Evolutionary conservation across 1,139 yeast species (phyloP), one percentile per base, ranked within the genome.

Genomic region (Blastobotrys apis): DNA sequence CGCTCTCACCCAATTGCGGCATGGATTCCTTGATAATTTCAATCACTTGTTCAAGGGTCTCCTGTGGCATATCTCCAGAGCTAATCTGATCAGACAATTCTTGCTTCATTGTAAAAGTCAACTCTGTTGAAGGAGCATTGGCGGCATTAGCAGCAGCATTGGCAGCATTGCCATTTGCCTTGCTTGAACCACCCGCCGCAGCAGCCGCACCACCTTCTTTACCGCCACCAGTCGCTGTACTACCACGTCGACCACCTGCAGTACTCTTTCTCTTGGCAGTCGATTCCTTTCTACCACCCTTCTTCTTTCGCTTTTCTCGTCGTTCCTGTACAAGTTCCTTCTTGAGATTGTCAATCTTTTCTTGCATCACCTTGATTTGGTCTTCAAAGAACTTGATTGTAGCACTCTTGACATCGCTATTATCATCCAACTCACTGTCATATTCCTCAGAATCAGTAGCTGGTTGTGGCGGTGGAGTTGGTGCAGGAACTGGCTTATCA

Each of bases 91-190:
- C 97, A 46, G 92, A 80, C 45, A 92, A 82, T 63, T 87, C 95
- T 63, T 87, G 86, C 75, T 94, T 92, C 97, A 92, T 92, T 61
- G 90, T 97, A 63, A 86, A 92, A 0, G 97, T 86, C 21, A 41
- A 30, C 33, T 47, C 43, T 34, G 50, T 37, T 37, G 48, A 49
- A 22, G 36, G 38, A 13, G 37, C 49, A 27, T 39, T 42, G 32
- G 51, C 53, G 31, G 50, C 23, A 36, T 44, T 27, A 29, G 38
- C 32, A 17, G 33, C 42, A 4, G 36, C 30, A 20, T 39, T 26
- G 27, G 51, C 45, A 42, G 48, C 47, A 20, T 53, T 41, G 30
- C 54, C 44, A 39, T 43, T 30, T 19, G 46, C 50, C 22, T 44
- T 37, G 45, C 31, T 34, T 31, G 22, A 23, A 22, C 12, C 23